Conservation (phyloP, 2,329 filamentous ascomycete genomes). For the Helicocarpus griseus region DNA sequence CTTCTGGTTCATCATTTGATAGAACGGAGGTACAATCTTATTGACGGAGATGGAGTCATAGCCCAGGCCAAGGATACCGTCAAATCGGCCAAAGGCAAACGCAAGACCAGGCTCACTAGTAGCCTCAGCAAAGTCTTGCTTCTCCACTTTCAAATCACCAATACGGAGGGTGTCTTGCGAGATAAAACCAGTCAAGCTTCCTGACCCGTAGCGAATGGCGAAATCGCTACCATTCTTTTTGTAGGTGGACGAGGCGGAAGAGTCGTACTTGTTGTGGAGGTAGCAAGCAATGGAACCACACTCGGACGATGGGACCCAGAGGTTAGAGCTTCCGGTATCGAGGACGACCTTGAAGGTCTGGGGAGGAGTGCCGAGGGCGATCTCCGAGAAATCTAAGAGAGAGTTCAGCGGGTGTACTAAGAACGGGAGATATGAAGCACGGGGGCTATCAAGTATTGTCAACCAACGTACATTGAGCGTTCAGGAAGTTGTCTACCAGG, state of each 20-base stretch:
- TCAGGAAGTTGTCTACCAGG: constrained; percentile 93
- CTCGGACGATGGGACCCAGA: constrained; percentile 88
- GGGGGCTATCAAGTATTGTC: neutral
- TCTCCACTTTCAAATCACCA: constrained; percentile 77
- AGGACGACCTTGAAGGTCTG: constrained; percentile 98
- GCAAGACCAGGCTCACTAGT: constrained; percentile 92
- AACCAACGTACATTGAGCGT: constrained; percentile 76
- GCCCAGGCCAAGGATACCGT: constrained; percentile 89
- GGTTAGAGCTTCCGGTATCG: constrained; percentile 96
- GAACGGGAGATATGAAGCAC: neutral
- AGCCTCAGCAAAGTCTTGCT: constrained; percentile 92
- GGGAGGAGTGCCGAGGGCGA: constrained; percentile 80
- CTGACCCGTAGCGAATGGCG: constrained; percentile 91
- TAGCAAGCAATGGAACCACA: constrained; percentile 97
- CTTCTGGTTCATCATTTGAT: constrained; percentile 85
- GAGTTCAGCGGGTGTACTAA: neutral
- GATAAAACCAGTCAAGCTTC: constrained; percentile 84
- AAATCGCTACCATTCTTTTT: constrained; percentile 89
- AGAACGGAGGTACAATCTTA: constrained; percentile 87
- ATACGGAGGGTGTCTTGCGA: constrained; percentile 81
- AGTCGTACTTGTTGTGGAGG: constrained; percentile 94
- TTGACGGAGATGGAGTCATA: constrained; percentile 98
- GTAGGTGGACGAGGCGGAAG: constrained; percentile 76
- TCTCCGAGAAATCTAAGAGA: constrained; percentile 82
- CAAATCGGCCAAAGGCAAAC: constrained; percentile 95